Conservation (phyloP, 768 basidiomycete species). For the Boletus vermiculosoides region DNA sequence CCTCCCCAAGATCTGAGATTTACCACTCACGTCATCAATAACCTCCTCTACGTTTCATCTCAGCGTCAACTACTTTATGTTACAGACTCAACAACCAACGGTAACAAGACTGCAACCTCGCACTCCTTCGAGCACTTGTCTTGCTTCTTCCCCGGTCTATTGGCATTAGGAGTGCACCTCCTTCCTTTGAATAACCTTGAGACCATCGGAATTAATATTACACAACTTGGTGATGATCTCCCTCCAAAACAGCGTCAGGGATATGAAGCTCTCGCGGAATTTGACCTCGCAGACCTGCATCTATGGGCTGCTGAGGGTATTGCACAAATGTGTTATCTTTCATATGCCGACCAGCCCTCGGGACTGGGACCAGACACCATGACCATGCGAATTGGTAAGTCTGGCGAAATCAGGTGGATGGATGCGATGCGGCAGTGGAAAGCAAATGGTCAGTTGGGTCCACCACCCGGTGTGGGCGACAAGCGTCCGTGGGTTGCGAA, state of each 20-base stretch:
- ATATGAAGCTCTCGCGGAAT: slow-evolving; percentile 40
- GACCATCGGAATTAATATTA: slow-evolving; percentile 45
- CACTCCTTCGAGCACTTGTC: slow-evolving; percentile 71
- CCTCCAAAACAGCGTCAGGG: slow-evolving; percentile 25
- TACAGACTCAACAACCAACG: slow-evolving; percentile 45
- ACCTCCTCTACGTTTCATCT: slow-evolving; percentile 66
- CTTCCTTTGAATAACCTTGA: slow-evolving; percentile 56
- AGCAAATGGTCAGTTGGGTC: slow-evolving; percentile 41
- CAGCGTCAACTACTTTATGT: slow-evolving; percentile 66
- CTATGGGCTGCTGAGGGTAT: slow-evolving; percentile 76
- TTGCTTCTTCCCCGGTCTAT: slow-evolving; percentile 74
- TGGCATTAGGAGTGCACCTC: slow-evolving; percentile 67
- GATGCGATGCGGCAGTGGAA: slow-evolving; percentile 47
- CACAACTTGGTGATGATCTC: slow-evolving; percentile 33
- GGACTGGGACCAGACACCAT: slow-evolving; percentile 67
- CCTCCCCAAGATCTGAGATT: slow-evolving; percentile 51
- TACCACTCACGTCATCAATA: slow-evolving; percentile 60
- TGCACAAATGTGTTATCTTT: slow-evolving; percentile 66
- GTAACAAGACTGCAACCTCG: slow-evolving; percentile 36
- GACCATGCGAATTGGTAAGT: slow-evolving; percentile 33
- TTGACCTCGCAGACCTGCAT: slow-evolving; percentile 62
- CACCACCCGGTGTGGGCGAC: slow-evolving; percentile 54
- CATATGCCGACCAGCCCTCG: slow-evolving; percentile 67
- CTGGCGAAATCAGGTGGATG: slow-evolving; percentile 27
- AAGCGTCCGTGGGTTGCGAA: slow-evolving; percentile 30